Percentiles rank a stretch among this genome's conserved stretches.
phyloP scores from a whole-genome alignment of 805 yeast genomes.

The Kodamaea laetipori region DNA sequence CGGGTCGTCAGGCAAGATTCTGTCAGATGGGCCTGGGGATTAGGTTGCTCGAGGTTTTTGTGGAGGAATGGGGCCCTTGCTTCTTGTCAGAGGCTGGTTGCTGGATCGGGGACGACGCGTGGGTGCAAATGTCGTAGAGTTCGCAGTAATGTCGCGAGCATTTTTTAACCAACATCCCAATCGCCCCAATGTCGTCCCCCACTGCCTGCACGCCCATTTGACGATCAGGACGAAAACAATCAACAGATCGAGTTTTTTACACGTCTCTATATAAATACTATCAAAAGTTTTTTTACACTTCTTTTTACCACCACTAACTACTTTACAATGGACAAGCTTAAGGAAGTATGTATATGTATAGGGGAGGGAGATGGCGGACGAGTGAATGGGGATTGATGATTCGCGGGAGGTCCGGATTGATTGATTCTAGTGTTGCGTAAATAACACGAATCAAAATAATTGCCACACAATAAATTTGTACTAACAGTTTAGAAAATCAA shows the following conservation, averaged over 20 bases:
- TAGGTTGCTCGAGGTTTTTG: not conserved
- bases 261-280: conserved; percentile 3
- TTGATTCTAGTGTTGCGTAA: not conserved
- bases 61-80: too few relatives aligned
- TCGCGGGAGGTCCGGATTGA: not conserved
- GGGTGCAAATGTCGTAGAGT: too few relatives aligned
- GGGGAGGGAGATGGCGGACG: not conserved
- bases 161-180: too few relatives aligned
- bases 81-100: too few relatives aligned
- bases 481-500: conserved; percentile 63
- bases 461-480: not conserved
- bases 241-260: conserved; percentile 4
- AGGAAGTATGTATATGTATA: conserved; percentile 50
- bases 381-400: not conserved
- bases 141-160: too few relatives aligned
- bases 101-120: too few relatives aligned
- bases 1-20: conserved; percentile 6
- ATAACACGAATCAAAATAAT: conserved; percentile 3
- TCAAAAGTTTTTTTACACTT: conserved; percentile 4
- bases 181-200: not conserved
- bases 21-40: not conserved
- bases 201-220: conserved; percentile 1
- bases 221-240: conserved; percentile 2
- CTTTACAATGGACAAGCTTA: conserved; percentile 56
- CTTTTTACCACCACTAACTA: not conserved